These are phyloP conservation scores for Arabidopsis arenosa DNA, from an alignment of 345 rosid genomes.

Conservation along the genomic window DNA sequence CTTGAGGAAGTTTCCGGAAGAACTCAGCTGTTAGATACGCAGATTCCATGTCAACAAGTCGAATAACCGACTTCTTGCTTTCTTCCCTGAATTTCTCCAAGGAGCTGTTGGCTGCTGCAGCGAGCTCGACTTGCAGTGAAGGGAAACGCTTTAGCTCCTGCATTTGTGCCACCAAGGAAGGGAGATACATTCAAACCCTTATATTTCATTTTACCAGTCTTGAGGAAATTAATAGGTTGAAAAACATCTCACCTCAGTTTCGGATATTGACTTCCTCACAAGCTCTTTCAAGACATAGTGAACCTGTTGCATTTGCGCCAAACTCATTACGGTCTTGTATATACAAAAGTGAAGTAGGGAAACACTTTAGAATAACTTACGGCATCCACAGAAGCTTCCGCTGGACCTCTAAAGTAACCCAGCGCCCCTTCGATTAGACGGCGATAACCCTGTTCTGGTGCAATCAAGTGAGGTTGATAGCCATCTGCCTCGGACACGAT, in stretches of 20 bases:
- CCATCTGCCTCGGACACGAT: constrained; percentile 90
- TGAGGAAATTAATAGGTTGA: not conserved
- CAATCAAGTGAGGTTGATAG: constrained; percentile 86
- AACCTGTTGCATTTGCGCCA: constrained; percentile 51
- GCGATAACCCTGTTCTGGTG: constrained; percentile 88
- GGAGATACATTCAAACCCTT: constrained; percentile 17
- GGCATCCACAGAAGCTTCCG: constrained; percentile 90
- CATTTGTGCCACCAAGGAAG: constrained; percentile 11
- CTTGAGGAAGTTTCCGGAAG: constrained; percentile 82
- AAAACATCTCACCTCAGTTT: constrained; percentile 61
- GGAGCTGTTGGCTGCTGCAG: constrained; percentile 66
- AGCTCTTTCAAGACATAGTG: constrained; percentile 82
- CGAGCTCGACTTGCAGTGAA: constrained; percentile 71
- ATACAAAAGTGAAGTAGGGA: not conserved
- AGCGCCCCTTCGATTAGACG: constrained; percentile 73
- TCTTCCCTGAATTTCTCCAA: constrained; percentile 79
- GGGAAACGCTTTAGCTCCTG: constrained; percentile 87
- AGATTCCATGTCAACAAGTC: constrained; percentile 84
- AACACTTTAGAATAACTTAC: constrained; percentile 49
- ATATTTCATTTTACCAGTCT: not conserved
- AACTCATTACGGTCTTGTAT: constrained; percentile 9
- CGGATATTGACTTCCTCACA: constrained; percentile 74
- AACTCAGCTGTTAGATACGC: constrained; percentile 81
- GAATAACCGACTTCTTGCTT: constrained; percentile 65
- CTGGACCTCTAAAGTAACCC: constrained; percentile 80